Evolutionary conservation across 2,329 filamentous ascomycete species (phyloP).

Genomic region (Sclerotinia sclerotiorum): DNA sequence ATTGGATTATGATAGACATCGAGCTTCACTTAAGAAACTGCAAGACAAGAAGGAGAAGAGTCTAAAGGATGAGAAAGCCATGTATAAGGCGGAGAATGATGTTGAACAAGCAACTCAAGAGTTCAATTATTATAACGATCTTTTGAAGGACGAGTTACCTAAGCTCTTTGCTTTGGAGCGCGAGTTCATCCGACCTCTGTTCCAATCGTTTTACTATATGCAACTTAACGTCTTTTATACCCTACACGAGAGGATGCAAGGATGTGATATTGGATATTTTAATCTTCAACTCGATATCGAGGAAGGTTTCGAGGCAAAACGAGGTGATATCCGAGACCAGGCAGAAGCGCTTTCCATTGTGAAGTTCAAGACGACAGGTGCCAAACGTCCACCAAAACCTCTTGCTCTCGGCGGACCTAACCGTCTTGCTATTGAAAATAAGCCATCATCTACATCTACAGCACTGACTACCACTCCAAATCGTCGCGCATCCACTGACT

Average conservation of each 20-base stretch:
- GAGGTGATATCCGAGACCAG: constrained; percentile 80
- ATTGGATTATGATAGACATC: constrained; percentile 90
- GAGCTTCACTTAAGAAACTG: constrained; percentile 81
- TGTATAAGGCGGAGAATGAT: constrained; percentile 93
- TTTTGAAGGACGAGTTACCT: constrained; percentile 93
- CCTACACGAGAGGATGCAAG: constrained; percentile 96
- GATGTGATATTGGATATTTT: constrained; percentile 96
- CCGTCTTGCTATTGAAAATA: constrained; percentile 30
- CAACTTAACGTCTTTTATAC: constrained; percentile 99
- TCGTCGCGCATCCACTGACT: constrained; percentile 43
- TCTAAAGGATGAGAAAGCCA: constrained; percentile 93
- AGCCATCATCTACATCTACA: constrained; percentile 29
- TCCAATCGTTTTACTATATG: constrained; percentile 99
- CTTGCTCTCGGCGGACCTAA: constrained; percentile 29
- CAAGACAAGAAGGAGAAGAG: constrained; percentile 97
- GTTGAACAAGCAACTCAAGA: constrained; percentile 90
- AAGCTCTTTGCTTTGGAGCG: constrained; percentile 86
- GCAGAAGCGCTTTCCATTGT: constrained; percentile 83
- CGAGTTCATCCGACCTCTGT: constrained; percentile 94
- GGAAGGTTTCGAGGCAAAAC: constrained; percentile 85
- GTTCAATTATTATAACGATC: constrained; percentile 96
- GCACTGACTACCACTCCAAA: constrained; percentile 39
- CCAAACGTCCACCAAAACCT: constrained; percentile 47
- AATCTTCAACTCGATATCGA: constrained; percentile 88
- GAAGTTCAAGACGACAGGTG: constrained; percentile 87